These are phyloP conservation scores for Aspergillus tubingensis DNA, from an alignment of 2,329 filamentous ascomycete species.

Conservation along the genomic window DNA sequence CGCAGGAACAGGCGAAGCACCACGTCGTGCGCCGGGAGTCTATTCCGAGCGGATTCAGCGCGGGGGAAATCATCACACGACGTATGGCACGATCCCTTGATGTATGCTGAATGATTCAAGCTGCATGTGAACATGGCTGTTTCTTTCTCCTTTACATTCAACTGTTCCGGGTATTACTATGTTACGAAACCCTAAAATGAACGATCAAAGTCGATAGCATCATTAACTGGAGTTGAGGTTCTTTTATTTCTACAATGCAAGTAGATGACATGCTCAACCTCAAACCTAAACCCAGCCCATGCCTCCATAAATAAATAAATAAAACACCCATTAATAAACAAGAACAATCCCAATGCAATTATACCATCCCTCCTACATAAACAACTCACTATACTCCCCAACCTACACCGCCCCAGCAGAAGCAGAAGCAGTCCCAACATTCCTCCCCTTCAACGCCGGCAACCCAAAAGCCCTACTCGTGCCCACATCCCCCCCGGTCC, in stretches of 20 bases:
- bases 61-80: conserved; percentile 30
- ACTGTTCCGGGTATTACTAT: neutral
- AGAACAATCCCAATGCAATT: neutral
- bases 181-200: neutral
- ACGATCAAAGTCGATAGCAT: neutral
- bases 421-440: conserved; percentile 28
- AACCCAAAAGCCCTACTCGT: conserved; percentile 56
- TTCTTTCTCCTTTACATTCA: no score
- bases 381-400: neutral
- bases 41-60: conserved; percentile 44
- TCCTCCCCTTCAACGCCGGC: conserved; percentile 53
- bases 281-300: no score
- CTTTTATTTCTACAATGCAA: neutral
- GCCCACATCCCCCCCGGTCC: conserved; percentile 55
- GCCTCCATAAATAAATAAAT: no score
- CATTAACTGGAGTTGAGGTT: neutral
- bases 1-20: conserved; percentile 21
- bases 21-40: conserved; percentile 38
- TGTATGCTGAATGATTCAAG: neutral
- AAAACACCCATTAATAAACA: neutral
- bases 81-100: conserved; percentile 31
- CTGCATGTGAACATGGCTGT: no score
- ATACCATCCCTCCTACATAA: neutral
- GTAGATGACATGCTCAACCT: no score
- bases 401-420: conserved; percentile 9